phyloP scores from a whole-genome alignment of 768 basidiomycete species.

The Sistotremastrum niveocremeum region DNA sequence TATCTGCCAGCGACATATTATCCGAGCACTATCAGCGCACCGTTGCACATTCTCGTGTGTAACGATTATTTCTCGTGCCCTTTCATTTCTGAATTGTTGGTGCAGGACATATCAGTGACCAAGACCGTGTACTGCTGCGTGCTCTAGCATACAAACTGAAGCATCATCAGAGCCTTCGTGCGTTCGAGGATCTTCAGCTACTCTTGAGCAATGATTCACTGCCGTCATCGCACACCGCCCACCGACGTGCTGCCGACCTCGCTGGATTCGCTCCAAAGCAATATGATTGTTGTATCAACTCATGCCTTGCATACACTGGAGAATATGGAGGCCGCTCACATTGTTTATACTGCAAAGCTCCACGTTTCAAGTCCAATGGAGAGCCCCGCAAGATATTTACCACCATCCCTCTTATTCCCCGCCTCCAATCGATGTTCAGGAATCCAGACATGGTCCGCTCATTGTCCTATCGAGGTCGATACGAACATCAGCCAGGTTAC shows the following conservation, averaged over 20 bases:
- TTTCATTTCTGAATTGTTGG: too few relatives aligned
- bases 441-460: background rate
- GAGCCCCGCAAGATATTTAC: conserved; percentile 5
- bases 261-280: conserved; percentile 7
- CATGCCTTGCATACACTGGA: conserved; percentile 12
- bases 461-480: conserved; percentile 8
- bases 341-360: conserved; percentile 10
- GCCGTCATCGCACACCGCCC: too few relatives aligned
- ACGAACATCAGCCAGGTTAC: conserved; percentile 1
- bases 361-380: conserved; percentile 5
- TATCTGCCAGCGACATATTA: too few relatives aligned
- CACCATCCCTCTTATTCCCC: conserved; percentile 13
- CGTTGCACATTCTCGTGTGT: too few relatives aligned
- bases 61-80: too few relatives aligned
- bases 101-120: too few relatives aligned
- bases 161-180: too few relatives aligned
- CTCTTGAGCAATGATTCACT: too few relatives aligned
- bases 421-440: conserved; percentile 5
- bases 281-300: conserved; percentile 13
- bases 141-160: too few relatives aligned
- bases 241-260: conserved; percentile 3
- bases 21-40: too few relatives aligned
- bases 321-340: background rate
- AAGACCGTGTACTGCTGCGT: too few relatives aligned
- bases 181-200: too few relatives aligned